A percentile compares a stretch with the other conserved stretches of the same genome.
Evolutionary conservation across 2,329 filamentous ascomycete genomes (phyloP).

Genomic region (Immersiporthe knoxdaviesiana): DNA sequence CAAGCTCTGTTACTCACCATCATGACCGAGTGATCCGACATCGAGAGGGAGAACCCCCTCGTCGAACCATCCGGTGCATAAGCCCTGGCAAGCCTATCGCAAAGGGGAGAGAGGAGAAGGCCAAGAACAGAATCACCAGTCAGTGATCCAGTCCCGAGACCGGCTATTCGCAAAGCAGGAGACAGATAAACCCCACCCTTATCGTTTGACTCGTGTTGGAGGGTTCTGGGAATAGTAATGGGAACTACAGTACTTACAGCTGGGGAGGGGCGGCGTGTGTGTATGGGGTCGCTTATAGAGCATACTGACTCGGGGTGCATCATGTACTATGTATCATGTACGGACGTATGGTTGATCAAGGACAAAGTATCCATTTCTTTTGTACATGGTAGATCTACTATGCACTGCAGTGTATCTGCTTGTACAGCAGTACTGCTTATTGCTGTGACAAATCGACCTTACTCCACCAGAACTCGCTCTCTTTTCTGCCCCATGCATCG

Average conservation of each 20-base stretch:
- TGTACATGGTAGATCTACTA: background rate
- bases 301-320: background rate
- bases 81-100: background rate
- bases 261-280: no score
- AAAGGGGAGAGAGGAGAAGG: no score
- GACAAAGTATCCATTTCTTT: conserved; percentile 6
- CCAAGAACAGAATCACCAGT: background rate
- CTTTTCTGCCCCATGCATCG: conserved; percentile 46
- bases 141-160: conserved; percentile 2
- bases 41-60: background rate
- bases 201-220: conserved; percentile 1
- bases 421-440: conserved; percentile 18
- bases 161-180: conserved; percentile 3
- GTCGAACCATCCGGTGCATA: background rate
- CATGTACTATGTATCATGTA: no score
- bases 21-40: background rate
- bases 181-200: background rate
- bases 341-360: no score
- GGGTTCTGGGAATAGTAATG: background rate
- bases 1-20: background rate
- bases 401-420: no score
- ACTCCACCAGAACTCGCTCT: conserved; percentile 53
- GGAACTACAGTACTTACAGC: background rate
- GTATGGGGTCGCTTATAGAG: background rate
- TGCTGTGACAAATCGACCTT: conserved; percentile 44